A percentile compares a stretch with the other conserved stretches of the same genome.
Evolutionary conservation across 345 rosid species (phyloP).

Genomic region (Psidium guajava): DNA sequence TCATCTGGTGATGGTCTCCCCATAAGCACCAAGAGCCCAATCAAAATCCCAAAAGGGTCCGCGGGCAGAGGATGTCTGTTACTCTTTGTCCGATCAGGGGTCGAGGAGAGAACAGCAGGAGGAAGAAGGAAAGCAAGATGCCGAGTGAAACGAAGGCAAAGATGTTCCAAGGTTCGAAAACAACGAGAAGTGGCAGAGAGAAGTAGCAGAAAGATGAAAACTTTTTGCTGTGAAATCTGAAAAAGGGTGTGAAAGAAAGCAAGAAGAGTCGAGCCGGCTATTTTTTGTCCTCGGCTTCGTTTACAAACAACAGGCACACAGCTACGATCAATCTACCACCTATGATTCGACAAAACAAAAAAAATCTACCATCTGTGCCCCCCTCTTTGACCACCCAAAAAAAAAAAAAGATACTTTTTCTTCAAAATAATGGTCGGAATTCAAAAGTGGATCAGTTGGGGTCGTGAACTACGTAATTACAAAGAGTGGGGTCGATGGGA

Average conservation of each 20-base stretch:
- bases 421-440: neutral
- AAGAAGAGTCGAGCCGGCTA: slow-evolving; percentile 1
- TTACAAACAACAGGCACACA: neutral
- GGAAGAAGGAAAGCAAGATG: neutral
- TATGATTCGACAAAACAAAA: too few relatives aligned
- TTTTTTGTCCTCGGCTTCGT: slow-evolving; percentile 20
- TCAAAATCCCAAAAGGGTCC: neutral
- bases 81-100: neutral
- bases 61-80: neutral
- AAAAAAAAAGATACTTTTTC: neutral
- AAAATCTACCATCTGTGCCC: neutral
- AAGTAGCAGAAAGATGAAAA: neutral
- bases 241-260: neutral
- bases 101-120: neutral
- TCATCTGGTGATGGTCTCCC: neutral
- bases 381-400: neutral
- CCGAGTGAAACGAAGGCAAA: neutral
- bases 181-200: neutral
- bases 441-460: neutral
- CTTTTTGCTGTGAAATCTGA: neutral
- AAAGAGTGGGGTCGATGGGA: neutral
- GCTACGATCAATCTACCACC: neutral
- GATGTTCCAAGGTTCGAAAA: neutral
- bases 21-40: neutral
- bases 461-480: neutral